Evolutionary conservation across 1,284 basidiomycete species (phyloP), one percentile per base, ranked within the genome.

Genomic region (Ganoderma lingzhi): DNA sequence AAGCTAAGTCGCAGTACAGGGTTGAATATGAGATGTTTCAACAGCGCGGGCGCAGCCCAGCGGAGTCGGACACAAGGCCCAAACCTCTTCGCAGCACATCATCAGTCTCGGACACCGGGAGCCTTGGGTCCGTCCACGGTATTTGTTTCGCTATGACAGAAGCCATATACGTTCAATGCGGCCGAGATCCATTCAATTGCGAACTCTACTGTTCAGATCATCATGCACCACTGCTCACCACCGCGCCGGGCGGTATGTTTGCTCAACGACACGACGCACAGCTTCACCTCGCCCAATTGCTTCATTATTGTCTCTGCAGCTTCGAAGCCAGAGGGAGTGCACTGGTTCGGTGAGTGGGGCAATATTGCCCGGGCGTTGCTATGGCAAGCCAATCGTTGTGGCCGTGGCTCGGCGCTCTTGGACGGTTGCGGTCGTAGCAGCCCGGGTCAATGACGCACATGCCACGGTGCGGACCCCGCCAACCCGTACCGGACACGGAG

Each of bases 141-240:
- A 59, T 37, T 44, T 17, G 64, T 68, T 59, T 60, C 65, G 66
- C 12, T 19, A 3, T 71, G 71, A 66, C 71, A 63, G 63, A 68
- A 69, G 42, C 63, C 62, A 55, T 63, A 66, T 67, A 69, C 32
- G 62, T 48, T 42, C 62, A 28, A 12, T 17, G 17, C 53, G 53
- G 53, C 15, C 41, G 35, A 63, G 45, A 41, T 41, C 45, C 61
- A 53, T 42, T 32, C 28, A n/a, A 41, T 19, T 23, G 9, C 23
- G n/a, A 55, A 58, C 23, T 10, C 41, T 37, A 64, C 63, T 63
- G 65, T 66, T 53, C 60, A 63, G 65, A 70, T 70, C 66, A 63
- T 58, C 64, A 39, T 30, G 8, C 12, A 30, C 42, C 56, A 37
- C 39, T 41, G 39, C 19, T 39, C 58, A 32, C 39, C 42, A 39